A percentile compares a stretch with the other conserved stretches of the same genome.
Conservation (phyloP, 345 rosid genomes). For the Brassica incana region DNA sequence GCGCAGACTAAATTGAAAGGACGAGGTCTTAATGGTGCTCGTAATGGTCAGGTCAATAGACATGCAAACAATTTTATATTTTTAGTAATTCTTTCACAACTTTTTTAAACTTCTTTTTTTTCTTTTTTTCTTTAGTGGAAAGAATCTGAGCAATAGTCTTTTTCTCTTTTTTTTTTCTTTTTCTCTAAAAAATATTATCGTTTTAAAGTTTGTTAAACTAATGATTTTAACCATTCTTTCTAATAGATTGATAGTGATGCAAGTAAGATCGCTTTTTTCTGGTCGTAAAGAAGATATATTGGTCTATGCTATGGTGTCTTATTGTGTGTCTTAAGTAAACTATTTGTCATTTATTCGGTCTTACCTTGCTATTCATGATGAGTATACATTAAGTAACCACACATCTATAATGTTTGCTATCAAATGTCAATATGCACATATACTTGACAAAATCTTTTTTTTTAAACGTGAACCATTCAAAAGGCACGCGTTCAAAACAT, state of each 20-base stretch:
- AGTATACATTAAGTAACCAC: neutral
- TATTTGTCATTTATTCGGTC: neutral
- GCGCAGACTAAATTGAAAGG: conserved; percentile 36
- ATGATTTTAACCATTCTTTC: neutral
- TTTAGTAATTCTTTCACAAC: neutral
- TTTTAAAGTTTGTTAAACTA: neutral
- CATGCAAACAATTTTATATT: conserved; percentile 23
- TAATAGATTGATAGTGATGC: conserved; percentile 22
- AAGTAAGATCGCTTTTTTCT: neutral
- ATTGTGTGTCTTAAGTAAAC: neutral
- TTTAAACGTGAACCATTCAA: neutral
- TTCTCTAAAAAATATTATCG: neutral
- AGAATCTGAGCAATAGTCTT: neutral
- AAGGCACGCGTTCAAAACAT: neutral
- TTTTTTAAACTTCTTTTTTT: neutral
- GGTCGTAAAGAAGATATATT: neutral
- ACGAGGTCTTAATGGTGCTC: conserved; percentile 20
- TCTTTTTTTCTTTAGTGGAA: neutral
- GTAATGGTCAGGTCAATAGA: conserved; percentile 22
- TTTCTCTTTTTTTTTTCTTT: neutral
- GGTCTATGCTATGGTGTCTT: neutral
- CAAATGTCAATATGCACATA: neutral
- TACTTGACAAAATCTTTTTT: neutral
- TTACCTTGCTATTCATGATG: neutral
- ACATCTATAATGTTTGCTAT: neutral